Percentiles rank a stretch among this genome's conserved stretches.
These are phyloP conservation scores for Maudiozyma bulderi DNA, from an alignment of 805 yeast genomes.

Conservation along the genomic window DNA sequence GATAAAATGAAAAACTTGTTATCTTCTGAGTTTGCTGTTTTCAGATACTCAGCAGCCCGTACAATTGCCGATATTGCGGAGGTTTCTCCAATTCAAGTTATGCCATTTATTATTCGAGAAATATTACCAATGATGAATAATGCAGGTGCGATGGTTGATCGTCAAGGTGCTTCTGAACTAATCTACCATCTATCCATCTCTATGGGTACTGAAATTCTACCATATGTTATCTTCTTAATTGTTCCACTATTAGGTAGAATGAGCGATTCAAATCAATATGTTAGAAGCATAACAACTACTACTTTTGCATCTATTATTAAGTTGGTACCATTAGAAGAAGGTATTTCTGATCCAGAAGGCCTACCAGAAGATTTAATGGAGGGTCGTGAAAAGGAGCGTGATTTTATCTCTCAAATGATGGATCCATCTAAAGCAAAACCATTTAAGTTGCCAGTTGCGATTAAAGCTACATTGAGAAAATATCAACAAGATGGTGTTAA, in stretches of 20 bases:
- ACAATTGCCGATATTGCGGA: conserved; percentile 75
- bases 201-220: conserved; percentile 84
- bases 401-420: conserved; percentile 94
- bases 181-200: conserved; percentile 73
- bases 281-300: conserved; percentile 85
- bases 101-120: conserved; percentile 68
- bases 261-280: conserved; percentile 89
- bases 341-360: conserved; percentile 90
- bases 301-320: conserved; percentile 95
- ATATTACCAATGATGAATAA: conserved; percentile 74
- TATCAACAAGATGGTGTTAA: conserved; percentile 98
- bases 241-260: conserved; percentile 95
- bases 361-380: conserved; percentile 74
- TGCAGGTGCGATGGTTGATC: conserved; percentile 54
- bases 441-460: conserved; percentile 80
- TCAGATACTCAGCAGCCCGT: conserved; percentile 84
- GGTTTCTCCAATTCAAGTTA: conserved; percentile 56
- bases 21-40: conserved; percentile 64
- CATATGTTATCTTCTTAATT: conserved; percentile 88
- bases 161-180: conserved; percentile 93
- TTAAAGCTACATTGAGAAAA: conserved; percentile 84
- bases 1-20: conserved; percentile 46
- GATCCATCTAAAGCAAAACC: conserved; percentile 86
- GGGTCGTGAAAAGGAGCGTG: conserved; percentile 90
- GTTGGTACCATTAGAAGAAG: conserved; percentile 93